phyloP scores from a whole-genome alignment of 1,284 basidiomycete species.

The Marasmius oreades region DNA sequence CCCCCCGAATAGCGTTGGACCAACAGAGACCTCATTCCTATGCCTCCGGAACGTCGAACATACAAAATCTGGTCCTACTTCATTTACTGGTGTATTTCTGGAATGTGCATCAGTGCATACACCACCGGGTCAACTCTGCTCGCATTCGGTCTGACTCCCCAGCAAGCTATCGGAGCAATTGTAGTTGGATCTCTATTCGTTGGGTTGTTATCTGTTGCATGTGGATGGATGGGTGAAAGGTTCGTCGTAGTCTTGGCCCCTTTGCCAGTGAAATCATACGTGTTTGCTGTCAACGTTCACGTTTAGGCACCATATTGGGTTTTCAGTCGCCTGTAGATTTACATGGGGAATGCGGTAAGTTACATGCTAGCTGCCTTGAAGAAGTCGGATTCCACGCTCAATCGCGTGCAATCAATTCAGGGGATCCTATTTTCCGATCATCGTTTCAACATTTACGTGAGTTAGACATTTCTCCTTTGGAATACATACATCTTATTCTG shows the following conservation, averaged over 20 bases:
- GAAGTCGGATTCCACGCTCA: background rate
- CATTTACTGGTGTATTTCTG: constrained; percentile 21
- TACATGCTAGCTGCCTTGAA: background rate
- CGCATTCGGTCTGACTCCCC: constrained; percentile 19
- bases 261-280: background rate
- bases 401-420: background rate
- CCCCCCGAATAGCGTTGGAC: constrained; percentile 16
- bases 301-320: constrained; percentile 19
- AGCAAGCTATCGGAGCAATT: constrained; percentile 18
- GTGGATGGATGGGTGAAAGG: constrained; percentile 22
- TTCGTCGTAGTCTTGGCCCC: background rate
- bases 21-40: constrained; percentile 22
- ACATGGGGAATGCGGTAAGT: constrained; percentile 19
- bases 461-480: constrained; percentile 11
- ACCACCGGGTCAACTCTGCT: constrained; percentile 19
- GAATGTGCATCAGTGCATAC: constrained; percentile 21
- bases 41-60: constrained; percentile 19
- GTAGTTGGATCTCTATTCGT: constrained; percentile 17
- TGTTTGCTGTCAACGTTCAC: background rate
- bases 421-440: constrained; percentile 19
- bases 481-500: background rate
- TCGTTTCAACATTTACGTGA: constrained; percentile 18
- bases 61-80: constrained; percentile 21
- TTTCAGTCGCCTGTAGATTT: constrained; percentile 19
- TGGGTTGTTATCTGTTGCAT: constrained; percentile 17